Evolutionary conservation across 495 filamentous ascomycete genomes (phyloP).

Genomic region (Cryomyces antarcticus): DNA sequence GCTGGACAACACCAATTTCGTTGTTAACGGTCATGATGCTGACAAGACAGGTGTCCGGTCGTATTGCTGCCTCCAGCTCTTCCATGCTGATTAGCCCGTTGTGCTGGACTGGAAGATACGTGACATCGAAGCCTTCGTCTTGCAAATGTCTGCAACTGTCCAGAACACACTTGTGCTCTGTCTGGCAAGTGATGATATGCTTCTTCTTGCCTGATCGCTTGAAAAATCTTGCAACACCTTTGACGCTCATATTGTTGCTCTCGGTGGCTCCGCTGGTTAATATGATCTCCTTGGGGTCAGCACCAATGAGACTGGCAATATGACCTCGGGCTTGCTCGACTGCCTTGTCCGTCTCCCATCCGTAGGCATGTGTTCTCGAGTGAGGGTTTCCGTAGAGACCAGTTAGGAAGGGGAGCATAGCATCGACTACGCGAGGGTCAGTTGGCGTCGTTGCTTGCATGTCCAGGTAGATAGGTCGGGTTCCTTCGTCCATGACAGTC

Average conservation of each 20-base stretch:
- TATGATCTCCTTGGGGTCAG: slow-evolving; percentile 93
- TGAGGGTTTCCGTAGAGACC: slow-evolving; percentile 94
- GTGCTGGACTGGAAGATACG: slow-evolving; percentile 74
- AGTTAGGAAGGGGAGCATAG: slow-evolving; percentile 88
- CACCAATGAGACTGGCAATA: slow-evolving; percentile 73
- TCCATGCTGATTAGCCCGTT: slow-evolving; percentile 72
- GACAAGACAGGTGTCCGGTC: slow-evolving; percentile 76
- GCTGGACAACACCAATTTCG: slow-evolving; percentile 96
- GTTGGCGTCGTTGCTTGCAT: slow-evolving; percentile 98
- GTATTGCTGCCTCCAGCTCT: slow-evolving; percentile 74
- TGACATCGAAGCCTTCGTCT: slow-evolving; percentile 89
- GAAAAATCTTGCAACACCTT: slow-evolving; percentile 92
- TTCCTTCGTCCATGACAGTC: slow-evolving; percentile 81
- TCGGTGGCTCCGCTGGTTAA: slow-evolving; percentile 96
- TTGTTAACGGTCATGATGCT: slow-evolving; percentile 99
- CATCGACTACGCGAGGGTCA: slow-evolving; percentile 84
- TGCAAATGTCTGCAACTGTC: slow-evolving; percentile 93
- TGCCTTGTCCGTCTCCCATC: slow-evolving; percentile 93
- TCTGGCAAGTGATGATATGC: slow-evolving; percentile 92
- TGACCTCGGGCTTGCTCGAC: slow-evolving; percentile 70
- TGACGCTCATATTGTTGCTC: slow-evolving; percentile 99
- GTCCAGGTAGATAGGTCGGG: slow-evolving; percentile 88
- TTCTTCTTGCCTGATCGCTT: slow-evolving; percentile 86
- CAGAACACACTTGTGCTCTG: slow-evolving; percentile 96
- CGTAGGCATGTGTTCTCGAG: slow-evolving; percentile 92